Evolutionary conservation across 164 flowering plant genomes (phyloP), one percentile per base, ranked within the genome.

Genomic region (Vitis labrusca): DNA sequence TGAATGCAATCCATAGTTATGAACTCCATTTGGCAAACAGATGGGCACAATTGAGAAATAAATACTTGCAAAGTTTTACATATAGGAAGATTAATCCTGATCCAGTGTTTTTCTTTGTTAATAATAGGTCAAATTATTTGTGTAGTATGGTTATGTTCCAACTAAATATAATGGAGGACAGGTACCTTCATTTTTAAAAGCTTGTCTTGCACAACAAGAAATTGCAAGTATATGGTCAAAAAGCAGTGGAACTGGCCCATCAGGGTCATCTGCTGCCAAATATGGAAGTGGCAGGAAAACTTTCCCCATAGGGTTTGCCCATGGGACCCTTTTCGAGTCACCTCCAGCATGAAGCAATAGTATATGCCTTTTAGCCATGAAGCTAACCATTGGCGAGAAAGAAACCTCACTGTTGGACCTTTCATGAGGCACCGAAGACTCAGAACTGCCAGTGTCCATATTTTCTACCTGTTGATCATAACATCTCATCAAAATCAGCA

Each of bases 301-400:
- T 79, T 96, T 96, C 61, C 99, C 99, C 99, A 96, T 96, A 11
- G 98, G 97, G 54, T 93, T 93, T 7, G 99, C 99, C 99, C 98
- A 96, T 47, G 98, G 98, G 27, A 96, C 97, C 82, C 99, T 88
- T 81, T 96, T 96, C 55, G 99, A 96, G 81, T 96, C 99, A 77
- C 99, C 99, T 77, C 99, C 98, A 73, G 99, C 99, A 86, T 96
- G 99, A 71, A 93, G 93, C 81, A 96, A 80, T 50, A 96, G 78
- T 79, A 96, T 85, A 76, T 91, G 97, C 78, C 65, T 92, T 68
- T 77, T 85, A 60, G 83, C 85, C 80, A 93, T 59, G 71, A 81
- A 76, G 56, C 79, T 77, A 72, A 74, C 73, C 66, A 84, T 60
- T 66, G 79, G 71, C 48, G 13, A 19, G 30, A 48, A 30, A 63